phyloP scores from a whole-genome alignment of 768 basidiomycete species.

The Amylocystis lapponica region DNA sequence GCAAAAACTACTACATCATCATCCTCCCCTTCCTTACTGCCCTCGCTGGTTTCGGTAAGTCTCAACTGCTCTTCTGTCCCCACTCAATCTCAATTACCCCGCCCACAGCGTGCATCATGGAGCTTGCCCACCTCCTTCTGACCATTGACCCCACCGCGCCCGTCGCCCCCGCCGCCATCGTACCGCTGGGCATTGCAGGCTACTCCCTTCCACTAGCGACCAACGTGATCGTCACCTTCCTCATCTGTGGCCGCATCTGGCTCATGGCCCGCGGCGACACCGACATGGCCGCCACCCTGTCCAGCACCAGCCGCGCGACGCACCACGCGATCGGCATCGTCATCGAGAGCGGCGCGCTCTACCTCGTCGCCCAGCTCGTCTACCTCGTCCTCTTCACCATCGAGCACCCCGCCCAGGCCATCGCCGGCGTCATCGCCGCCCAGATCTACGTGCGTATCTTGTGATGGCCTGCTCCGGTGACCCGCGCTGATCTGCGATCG shows the following conservation, averaged over 20 bases:
- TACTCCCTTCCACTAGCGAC: constrained; percentile 36
- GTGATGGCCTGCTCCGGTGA: not conserved
- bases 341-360: constrained; percentile 37
- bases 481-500: not conserved
- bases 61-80: not conserved
- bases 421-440: constrained; percentile 29
- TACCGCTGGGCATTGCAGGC: constrained; percentile 31
- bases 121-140: constrained; percentile 23
- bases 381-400: constrained; percentile 33
- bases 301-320: no score
- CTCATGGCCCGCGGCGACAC: constrained; percentile 11
- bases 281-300: no score
- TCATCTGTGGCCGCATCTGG: constrained; percentile 40
- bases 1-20: constrained; percentile 26
- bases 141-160: constrained; percentile 23
- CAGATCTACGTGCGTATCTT: constrained; percentile 34
- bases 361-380: constrained; percentile 32
- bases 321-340: constrained; percentile 27
- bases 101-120: constrained; percentile 26
- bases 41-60: constrained; percentile 30
- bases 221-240: constrained; percentile 35
- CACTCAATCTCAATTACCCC: not conserved
- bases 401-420: constrained; percentile 27
- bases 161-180: constrained; percentile 28
- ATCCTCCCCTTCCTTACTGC: constrained; percentile 31